Evolutionary conservation across 441 rosid genomes (phyloP).

Genomic region (Gossypium laxum): DNA sequence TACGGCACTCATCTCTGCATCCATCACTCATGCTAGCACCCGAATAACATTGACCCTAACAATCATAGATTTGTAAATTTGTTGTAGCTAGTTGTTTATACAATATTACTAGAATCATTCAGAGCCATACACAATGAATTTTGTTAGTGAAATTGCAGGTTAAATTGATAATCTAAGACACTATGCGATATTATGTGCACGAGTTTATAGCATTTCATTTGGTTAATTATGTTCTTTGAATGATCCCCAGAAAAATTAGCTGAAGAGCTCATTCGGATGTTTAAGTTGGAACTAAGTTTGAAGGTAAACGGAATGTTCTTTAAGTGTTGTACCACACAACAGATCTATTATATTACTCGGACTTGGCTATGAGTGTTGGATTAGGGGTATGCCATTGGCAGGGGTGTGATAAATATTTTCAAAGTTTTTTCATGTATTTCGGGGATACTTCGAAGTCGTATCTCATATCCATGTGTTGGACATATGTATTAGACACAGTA

Average conservation of each 20-base stretch:
- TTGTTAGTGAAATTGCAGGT: not conserved
- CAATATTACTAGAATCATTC: not conserved
- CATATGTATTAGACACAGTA: not conserved
- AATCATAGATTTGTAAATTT: not conserved
- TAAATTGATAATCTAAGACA: not conserved
- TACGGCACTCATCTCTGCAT: not conserved
- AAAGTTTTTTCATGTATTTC: not conserved
- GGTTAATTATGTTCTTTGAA: constrained; percentile 10
- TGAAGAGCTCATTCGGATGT: constrained; percentile 67
- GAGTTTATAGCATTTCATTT: not conserved
- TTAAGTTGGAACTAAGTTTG: constrained; percentile 47
- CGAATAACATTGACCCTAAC: not conserved
- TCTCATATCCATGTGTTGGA: not conserved
- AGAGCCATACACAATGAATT: not conserved
- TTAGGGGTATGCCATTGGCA: not conserved
- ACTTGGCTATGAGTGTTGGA: not conserved
- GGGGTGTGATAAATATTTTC: not conserved
- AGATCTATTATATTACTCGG: not conserved
- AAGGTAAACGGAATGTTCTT: constrained; percentile 36
- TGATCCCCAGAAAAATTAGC: constrained; percentile 52
- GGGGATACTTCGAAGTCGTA: not conserved
- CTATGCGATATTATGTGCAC: not conserved
- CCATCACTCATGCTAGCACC: not conserved
- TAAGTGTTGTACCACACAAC: not conserved
- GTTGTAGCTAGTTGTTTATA: not conserved